These are phyloP conservation scores for Epithele typhae DNA, from an alignment of 768 basidiomycete species.

Conservation along the genomic window DNA sequence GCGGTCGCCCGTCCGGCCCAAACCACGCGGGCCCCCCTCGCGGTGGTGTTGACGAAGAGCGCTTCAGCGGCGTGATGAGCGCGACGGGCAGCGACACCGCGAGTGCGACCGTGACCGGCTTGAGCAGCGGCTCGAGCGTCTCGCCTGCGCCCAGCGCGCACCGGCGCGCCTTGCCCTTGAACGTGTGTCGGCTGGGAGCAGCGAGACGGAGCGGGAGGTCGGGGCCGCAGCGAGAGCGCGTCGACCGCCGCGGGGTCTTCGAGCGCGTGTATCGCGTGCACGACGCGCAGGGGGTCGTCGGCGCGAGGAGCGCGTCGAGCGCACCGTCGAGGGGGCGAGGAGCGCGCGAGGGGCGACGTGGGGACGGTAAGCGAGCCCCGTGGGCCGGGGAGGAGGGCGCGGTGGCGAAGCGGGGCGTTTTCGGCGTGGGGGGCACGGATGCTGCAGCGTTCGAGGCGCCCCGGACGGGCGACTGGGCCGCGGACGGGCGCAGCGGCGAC, in stretches of 20 bases:
- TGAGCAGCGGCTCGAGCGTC: conserved; percentile 25
- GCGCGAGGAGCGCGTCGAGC: conserved; percentile 1
- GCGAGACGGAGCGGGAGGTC: too few relatives aligned
- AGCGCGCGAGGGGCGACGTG: neutral
- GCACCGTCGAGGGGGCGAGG: neutral
- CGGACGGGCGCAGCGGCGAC: conserved; percentile 3
- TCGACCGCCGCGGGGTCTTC: neutral
- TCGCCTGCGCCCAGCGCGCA: conserved; percentile 11
- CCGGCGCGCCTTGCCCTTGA: neutral
- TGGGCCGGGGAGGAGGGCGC: conserved; percentile 6
- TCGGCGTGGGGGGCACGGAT: too few relatives aligned
- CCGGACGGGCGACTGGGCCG: conserved; percentile 2
- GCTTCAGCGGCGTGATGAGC: conserved; percentile 28
- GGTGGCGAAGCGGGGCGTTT: neutral
- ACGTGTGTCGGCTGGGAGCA: too few relatives aligned
- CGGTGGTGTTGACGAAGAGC: conserved; percentile 24
- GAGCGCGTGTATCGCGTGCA: neutral
- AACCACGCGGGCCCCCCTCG: conserved; percentile 27
- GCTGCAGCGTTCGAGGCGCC: conserved; percentile 1
- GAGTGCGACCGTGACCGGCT: conserved; percentile 35
- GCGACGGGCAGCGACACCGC: conserved; percentile 34
- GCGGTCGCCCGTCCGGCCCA: conserved; percentile 33
- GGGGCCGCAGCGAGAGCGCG: neutral
- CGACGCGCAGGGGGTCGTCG: conserved; percentile 6
- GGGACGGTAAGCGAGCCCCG: neutral